These are phyloP conservation scores for Rosa lucieae DNA, from an alignment of 306 rosid genomes.

Conservation along the genomic window DNA sequence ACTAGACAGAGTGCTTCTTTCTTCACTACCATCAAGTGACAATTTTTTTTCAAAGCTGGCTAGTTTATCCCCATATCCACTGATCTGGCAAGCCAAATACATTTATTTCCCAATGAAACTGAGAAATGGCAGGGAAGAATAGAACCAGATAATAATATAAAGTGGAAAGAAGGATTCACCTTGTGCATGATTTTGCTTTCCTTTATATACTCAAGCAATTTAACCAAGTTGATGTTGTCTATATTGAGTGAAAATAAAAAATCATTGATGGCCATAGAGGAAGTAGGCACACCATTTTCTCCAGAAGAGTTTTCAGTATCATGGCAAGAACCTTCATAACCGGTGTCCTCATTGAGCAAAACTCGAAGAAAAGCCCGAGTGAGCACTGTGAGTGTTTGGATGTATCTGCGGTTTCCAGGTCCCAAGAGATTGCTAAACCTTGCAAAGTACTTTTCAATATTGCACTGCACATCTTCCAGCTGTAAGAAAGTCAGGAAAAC, in stretches of 20 bases:
- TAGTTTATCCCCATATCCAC: constrained; percentile 73
- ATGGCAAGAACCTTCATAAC: constrained; percentile 28
- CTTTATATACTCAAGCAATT: constrained; percentile 69
- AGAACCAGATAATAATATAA: constrained; percentile 18
- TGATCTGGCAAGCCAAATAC: constrained; percentile 56
- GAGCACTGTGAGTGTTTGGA: constrained; percentile 77
- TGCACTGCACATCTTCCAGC: constrained; percentile 77
- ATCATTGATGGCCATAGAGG: constrained; percentile 78
- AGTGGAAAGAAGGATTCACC: constrained; percentile 48
- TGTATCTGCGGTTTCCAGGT: constrained; percentile 89
- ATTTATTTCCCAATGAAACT: constrained; percentile 22
- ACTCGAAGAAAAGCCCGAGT: constrained; percentile 64
- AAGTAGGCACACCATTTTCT: constrained; percentile 43
- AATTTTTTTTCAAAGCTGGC: constrained; percentile 40
- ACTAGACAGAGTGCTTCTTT: constrained; percentile 72
- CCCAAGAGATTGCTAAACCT: constrained; percentile 81
- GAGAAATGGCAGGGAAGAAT: constrained; percentile 19
- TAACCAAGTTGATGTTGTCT: constrained; percentile 90
- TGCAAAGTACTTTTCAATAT: constrained; percentile 65
- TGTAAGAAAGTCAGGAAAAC: constrained; percentile 36
- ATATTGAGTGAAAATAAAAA: constrained; percentile 72
- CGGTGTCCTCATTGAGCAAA: constrained; percentile 45
- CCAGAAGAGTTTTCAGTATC: constrained; percentile 43
- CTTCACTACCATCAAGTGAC: constrained; percentile 37
- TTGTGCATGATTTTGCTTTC: constrained; percentile 95